A percentile compares a stretch with the other conserved stretches of the same genome.
Evolutionary conservation across 805 yeast species (phyloP).

Genomic region (Kregervanrija delftensis): DNA sequence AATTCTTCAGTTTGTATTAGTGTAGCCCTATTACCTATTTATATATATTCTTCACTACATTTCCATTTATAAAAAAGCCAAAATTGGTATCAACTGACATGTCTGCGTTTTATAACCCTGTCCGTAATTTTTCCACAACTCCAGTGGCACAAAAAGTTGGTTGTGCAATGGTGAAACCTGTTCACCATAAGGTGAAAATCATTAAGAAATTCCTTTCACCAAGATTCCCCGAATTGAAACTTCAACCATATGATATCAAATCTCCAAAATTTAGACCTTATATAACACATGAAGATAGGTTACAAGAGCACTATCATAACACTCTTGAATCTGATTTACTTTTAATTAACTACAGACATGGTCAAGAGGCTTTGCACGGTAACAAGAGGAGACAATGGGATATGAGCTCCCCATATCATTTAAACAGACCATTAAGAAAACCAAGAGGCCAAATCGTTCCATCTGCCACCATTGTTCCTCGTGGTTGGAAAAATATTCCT

Average conservation of each 20-base stretch:
- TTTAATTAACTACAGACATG: constrained; percentile 71
- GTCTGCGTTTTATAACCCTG: neutral
- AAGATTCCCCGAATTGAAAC: constrained; percentile 59
- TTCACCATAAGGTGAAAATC: constrained; percentile 80
- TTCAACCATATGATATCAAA: constrained; percentile 66
- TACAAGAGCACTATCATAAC: constrained; percentile 67
- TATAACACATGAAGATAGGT: constrained; percentile 72
- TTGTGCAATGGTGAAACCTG: constrained; percentile 77
- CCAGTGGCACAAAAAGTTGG: constrained; percentile 39
- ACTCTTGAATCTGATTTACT: constrained; percentile 72
- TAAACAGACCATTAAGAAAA: constrained; percentile 70
- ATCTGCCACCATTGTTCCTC: constrained; percentile 64
- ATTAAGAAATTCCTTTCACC: constrained; percentile 71
- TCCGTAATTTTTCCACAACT: constrained; percentile 28
- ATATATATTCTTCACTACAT: too few species aligned
- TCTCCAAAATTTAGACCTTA: constrained; percentile 74
- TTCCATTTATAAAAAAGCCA: too few species aligned
- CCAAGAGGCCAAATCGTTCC: constrained; percentile 74
- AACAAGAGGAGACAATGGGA: constrained; percentile 79
- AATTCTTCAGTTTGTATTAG: too few species aligned
- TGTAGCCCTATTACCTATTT: too few species aligned
- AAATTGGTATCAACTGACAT: too few species aligned
- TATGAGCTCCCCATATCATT: constrained; percentile 78
- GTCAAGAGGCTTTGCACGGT: constrained; percentile 48
- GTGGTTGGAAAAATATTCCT: constrained; percentile 68